These are phyloP conservation scores for Boletus bicolor DNA, from an alignment of 768 basidiomycete genomes.

Conservation along the genomic window DNA sequence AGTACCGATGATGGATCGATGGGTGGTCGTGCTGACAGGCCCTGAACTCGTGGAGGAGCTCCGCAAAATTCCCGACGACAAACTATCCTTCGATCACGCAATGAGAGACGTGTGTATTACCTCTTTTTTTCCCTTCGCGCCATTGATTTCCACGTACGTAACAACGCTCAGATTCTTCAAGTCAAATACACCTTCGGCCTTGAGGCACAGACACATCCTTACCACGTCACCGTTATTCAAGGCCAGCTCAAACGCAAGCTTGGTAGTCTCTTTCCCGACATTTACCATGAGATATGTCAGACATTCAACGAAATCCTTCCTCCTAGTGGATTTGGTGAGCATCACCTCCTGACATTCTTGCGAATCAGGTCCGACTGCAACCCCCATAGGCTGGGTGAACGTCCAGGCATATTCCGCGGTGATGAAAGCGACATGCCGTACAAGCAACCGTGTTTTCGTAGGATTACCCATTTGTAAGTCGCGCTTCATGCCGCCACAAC, in stretches of 20 bases:
- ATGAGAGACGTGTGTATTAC: conserved; percentile 36
- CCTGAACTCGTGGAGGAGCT: conserved; percentile 47
- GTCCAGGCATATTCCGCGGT: conserved; percentile 28
- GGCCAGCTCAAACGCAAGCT: conserved; percentile 35
- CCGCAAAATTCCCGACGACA: conserved; percentile 45
- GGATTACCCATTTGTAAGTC: conserved; percentile 37
- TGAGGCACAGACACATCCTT: conserved; percentile 32
- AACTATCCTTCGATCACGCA: conserved; percentile 40
- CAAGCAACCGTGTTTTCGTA: conserved; percentile 41
- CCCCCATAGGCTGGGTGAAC: conserved; percentile 29
- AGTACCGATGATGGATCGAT: conserved; percentile 41
- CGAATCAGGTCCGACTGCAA: conserved; percentile 8
- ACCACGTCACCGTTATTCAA: conserved; percentile 35
- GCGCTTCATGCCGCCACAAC: not conserved
- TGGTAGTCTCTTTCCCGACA: conserved; percentile 29
- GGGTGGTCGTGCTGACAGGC: conserved; percentile 45
- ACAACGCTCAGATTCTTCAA: conserved; percentile 33
- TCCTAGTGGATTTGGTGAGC: conserved; percentile 17
- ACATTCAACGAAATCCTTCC: conserved; percentile 32
- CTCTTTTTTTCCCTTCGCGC: conserved; percentile 1
- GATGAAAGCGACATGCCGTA: conserved; percentile 34
- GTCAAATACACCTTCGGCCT: conserved; percentile 38
- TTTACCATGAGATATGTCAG: conserved; percentile 33
- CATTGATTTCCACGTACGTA: conserved; percentile 15
- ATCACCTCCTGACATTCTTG: not conserved